Conservation (phyloP, 2,329 filamentous ascomycete species). For the Calonectria fujianensis region DNA sequence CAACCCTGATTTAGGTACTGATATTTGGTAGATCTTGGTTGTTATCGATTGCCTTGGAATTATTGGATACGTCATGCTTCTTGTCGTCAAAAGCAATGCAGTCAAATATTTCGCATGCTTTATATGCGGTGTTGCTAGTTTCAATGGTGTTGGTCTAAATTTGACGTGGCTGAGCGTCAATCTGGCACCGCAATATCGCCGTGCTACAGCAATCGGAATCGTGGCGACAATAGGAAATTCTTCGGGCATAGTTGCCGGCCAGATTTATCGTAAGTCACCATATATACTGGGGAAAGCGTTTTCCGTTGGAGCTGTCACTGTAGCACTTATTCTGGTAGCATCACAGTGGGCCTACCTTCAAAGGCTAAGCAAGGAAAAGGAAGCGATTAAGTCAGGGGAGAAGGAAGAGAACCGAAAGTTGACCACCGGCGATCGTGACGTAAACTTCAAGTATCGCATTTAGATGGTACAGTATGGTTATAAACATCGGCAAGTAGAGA, state of each 20-base stretch:
- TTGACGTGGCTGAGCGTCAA: conserved; percentile 66
- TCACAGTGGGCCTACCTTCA: neutral
- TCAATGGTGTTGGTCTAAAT: conserved; percentile 66
- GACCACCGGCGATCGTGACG: conserved; percentile 12
- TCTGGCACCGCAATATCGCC: conserved; percentile 64
- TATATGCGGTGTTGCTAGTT: conserved; percentile 66
- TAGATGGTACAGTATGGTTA: neutral
- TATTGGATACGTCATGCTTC: conserved; percentile 68
- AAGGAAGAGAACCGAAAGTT: neutral
- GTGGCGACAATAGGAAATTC: conserved; percentile 59
- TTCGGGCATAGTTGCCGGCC: conserved; percentile 62
- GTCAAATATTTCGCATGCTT: conserved; percentile 69
- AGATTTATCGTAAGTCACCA: conserved; percentile 56
- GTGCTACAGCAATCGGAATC: conserved; percentile 65
- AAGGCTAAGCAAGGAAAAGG: conserved; percentile 23
- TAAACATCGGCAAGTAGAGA: neutral
- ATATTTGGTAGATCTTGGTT: conserved; percentile 3
- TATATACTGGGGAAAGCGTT: conserved; percentile 40
- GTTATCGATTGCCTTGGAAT: conserved; percentile 41
- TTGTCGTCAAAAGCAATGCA: conserved; percentile 68
- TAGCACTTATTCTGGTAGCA: neutral
- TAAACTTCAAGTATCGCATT: conserved; percentile 24
- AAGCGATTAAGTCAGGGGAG: neutral
- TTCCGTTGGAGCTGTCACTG: conserved; percentile 10
- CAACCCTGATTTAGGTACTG: neutral